Evolutionary conservation across 495 filamentous ascomycete genomes (phyloP).

Genomic region (Tuber brumale): DNA sequence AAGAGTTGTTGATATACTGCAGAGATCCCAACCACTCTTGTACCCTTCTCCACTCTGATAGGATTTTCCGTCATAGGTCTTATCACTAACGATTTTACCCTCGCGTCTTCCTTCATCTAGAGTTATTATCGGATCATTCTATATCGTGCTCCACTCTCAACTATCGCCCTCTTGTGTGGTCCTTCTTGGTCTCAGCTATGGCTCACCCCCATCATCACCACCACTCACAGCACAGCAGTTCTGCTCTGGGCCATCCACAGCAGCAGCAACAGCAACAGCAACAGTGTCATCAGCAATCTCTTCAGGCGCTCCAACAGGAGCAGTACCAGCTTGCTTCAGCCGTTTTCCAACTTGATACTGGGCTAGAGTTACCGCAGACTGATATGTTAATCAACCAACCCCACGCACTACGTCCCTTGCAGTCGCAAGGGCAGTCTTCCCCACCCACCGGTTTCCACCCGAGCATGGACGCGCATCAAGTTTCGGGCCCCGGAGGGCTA

Average conservation of each 20-base stretch:
- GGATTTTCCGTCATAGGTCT: not conserved
- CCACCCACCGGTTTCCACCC: conserved; percentile 26
- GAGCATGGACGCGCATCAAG: conserved; percentile 20
- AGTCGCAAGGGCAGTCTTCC: conserved; percentile 28
- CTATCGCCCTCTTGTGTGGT: not conserved
- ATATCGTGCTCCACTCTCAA: not conserved
- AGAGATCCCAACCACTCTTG: not conserved
- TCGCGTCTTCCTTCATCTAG: not conserved
- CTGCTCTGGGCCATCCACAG: not conserved
- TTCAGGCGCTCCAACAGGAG: conserved; percentile 11
- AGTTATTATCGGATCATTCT: not conserved
- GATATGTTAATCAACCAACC: not conserved
- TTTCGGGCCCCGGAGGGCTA: conserved; percentile 17
- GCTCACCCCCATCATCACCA: not conserved
- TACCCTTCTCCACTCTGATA: not conserved
- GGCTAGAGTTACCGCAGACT: not conserved
- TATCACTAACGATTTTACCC: not conserved
- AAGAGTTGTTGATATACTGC: conserved; percentile 1
- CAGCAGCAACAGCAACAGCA: conserved; percentile 7
- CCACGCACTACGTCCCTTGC: conserved; percentile 19
- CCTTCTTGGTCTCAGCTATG: not conserved
- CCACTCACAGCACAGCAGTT: not conserved
- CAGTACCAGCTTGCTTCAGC: conserved; percentile 2
- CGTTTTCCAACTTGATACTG: not conserved
- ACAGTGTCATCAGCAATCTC: conserved; percentile 6